Evolutionary conservation across 1,139 yeast species (phyloP), one percentile per base, ranked within the genome.

Genomic region (Scheffersomyces quercinus): DNA sequence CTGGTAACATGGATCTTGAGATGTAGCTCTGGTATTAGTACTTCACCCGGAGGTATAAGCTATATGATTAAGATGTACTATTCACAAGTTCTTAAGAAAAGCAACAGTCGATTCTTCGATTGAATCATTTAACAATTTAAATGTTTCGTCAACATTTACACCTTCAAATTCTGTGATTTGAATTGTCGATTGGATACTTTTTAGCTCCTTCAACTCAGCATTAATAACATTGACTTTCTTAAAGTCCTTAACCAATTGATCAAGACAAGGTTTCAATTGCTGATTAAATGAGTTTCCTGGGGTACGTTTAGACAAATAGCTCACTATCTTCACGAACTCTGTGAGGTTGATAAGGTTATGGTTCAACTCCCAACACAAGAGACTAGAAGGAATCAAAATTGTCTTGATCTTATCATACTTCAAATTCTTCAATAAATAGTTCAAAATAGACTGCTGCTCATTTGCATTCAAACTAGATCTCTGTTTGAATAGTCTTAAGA

Each of bases 391-490:
- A 11, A 55, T 38, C 26, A 57, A 44, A 12, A 40, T 35, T 13
- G 46, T 31, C 40, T 54, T 52, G 13, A 67, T 43, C 42, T 65
- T 66, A 4, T 57, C 62, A 26, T 59, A 41, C 40, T 65, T 67
- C 38, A 70, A 52, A 45, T 66, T 68, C 44, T 68, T 68, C 16
- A 50, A 46, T 40, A 70, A 50, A 45, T 51, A 68, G 42, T 70
- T 70, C 41, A 53, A 46, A 35, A 59, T 48, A 7, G 71, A 59
- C 24, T 65, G 62, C 10, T 51, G 41, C 37, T 67, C 73, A 28
- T 60, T 58, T 1, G 35, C 40, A 39, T 38, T 53, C 44, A 39
- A 52, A 3, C 8, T 20, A 6, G 26, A 20, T 38, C 47, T 39
- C 34, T 46, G 50, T 29, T 60, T 67, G 45, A 58, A 54, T 28